Percentiles rank a stretch among this genome's conserved stretches.
Conservation (phyloP, 192 early-diverging fungal genomes). For the Podila clonocystis region DNA sequence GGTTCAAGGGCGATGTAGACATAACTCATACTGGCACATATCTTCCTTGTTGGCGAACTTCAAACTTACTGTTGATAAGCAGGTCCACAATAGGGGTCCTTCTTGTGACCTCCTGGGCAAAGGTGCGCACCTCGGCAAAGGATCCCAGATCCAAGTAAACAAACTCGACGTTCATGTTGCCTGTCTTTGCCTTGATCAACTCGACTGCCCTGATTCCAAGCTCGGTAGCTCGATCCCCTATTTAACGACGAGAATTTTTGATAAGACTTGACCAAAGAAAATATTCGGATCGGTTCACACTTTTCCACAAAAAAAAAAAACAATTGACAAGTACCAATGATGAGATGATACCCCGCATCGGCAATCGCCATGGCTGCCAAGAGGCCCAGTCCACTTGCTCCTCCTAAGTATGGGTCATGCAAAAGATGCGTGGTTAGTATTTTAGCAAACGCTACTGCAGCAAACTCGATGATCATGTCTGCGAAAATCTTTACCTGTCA, state of each 20-base stretch:
- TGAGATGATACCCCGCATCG: slow-evolving; percentile 43
- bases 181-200: slow-evolving; percentile 35
- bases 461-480: background rate
- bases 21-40: too few relatives aligned
- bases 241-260: background rate
- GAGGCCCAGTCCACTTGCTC: slow-evolving; percentile 33
- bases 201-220: slow-evolving; percentile 37
- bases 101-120: slow-evolving; percentile 8
- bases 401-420: slow-evolving; percentile 2
- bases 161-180: slow-evolving; percentile 41
- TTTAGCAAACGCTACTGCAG: too few relatives aligned
- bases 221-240: slow-evolving; percentile 45
- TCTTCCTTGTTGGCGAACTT: background rate
- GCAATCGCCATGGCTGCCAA: slow-evolving; percentile 40
- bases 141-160: slow-evolving; percentile 41
- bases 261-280: background rate
- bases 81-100: slow-evolving; percentile 22
- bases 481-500: slow-evolving; percentile 28
- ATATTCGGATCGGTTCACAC: background rate
- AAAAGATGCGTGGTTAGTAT: too few relatives aligned
- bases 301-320: background rate
- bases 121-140: slow-evolving; percentile 24
- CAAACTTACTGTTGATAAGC: slow-evolving; percentile 37
- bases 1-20: too few relatives aligned
- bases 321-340: slow-evolving; percentile 17